A percentile compares a stretch with the other conserved stretches of the same genome.
Conservation (phyloP, 495 filamentous ascomycete species). For the Penicillium atrosanguineum region DNA sequence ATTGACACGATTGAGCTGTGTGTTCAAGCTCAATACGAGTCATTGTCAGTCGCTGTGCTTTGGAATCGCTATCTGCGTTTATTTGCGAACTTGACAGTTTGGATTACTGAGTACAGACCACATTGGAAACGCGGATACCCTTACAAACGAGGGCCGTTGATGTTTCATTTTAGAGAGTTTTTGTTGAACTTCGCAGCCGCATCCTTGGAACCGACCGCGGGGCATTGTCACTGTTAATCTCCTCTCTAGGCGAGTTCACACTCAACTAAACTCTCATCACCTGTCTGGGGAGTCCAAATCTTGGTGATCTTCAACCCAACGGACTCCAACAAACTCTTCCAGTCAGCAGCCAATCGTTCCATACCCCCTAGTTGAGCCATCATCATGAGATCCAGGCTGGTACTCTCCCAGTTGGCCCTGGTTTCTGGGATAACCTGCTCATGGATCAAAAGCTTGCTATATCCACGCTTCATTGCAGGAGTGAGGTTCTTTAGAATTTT, state of each 20-base stretch:
- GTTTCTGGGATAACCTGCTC: constrained; percentile 34
- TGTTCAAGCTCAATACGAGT: no score
- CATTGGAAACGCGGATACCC: no score
- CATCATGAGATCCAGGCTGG: constrained; percentile 31
- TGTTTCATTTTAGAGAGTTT: no score
- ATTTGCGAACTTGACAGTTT: no score
- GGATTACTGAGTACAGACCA: no score
- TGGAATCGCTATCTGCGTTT: no score
- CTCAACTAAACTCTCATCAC: neutral
- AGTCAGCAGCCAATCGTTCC: constrained; percentile 36
- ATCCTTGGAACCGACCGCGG: no score
- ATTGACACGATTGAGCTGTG: no score
- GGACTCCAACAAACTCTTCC: constrained; percentile 31
- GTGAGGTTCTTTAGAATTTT: constrained; percentile 36
- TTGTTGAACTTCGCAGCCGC: no score
- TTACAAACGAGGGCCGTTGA: no score
- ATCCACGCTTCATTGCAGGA: constrained; percentile 38
- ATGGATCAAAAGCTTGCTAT: constrained; percentile 37
- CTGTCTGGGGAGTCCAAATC: neutral
- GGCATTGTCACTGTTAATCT: no score
- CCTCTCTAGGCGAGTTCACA: neutral
- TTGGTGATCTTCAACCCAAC: constrained; percentile 32
- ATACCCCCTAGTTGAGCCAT: constrained; percentile 27
- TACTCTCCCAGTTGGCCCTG: constrained; percentile 4
- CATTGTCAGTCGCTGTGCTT: no score